Evolutionary conservation across 495 filamentous ascomycete genomes (phyloP).

Genomic region (Massariosphaeria phaeospora): DNA sequence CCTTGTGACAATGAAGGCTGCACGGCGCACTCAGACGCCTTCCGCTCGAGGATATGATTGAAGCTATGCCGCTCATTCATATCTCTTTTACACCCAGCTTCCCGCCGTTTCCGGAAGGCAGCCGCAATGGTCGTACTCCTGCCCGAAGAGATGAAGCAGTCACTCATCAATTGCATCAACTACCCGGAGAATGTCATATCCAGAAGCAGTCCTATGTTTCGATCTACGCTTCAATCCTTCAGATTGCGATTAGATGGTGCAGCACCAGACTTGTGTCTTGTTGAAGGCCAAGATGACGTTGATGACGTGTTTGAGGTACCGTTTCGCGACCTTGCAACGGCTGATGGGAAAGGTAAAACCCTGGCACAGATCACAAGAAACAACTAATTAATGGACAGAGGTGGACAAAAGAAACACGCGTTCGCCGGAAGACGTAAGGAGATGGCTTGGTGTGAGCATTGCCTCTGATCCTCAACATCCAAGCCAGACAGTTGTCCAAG

Average conservation of each 20-base stretch:
- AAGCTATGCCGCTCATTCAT: no score
- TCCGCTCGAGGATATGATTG: no score
- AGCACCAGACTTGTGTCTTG: slow-evolving; percentile 9
- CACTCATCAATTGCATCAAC: not conserved
- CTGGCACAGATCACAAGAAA: not conserved
- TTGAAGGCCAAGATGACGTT: not conserved
- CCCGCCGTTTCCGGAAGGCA: not conserved
- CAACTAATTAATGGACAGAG: not conserved
- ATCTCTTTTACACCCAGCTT: no score
- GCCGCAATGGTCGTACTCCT: not conserved
- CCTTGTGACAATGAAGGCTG: no score
- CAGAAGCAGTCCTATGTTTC: not conserved
- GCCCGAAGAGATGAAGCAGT: not conserved
- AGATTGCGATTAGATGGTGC: not conserved
- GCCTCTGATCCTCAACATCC: not conserved
- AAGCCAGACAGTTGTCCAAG: not conserved
- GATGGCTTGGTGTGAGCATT: slow-evolving; percentile 1
- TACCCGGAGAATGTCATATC: slow-evolving; percentile 4
- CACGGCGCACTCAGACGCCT: no score
- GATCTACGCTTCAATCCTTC: not conserved
- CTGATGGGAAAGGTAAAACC: slow-evolving; percentile 6
- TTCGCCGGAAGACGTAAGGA: slow-evolving; percentile 2
- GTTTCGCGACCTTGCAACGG: slow-evolving; percentile 2
- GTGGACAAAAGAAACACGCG: slow-evolving; percentile 7
- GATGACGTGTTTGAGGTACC: slow-evolving; percentile 4